Evolutionary conservation across 805 yeast species (phyloP), one percentile per base, ranked within the genome.

Genomic region (Candida orba): DNA sequence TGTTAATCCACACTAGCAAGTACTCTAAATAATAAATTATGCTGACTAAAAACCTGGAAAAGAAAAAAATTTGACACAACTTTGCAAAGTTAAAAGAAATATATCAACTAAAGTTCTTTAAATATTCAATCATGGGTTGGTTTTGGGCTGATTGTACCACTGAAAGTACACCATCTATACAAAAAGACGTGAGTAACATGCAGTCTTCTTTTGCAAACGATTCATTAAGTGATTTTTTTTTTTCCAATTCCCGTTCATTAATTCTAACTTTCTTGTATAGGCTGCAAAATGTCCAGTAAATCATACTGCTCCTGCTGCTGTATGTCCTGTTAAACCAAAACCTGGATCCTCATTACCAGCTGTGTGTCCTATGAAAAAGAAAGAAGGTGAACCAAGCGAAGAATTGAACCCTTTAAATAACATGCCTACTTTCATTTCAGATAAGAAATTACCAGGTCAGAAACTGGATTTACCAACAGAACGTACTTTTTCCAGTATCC

Each of bases 401-500:
- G 50, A 35, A 3, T 48, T 88, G 42, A 88, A 91, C 61, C 95
- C 96, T 8, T 62, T 86, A 51, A 93, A 93, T 63, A 86, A 87
- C 60, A 89, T 91, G 88, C 98, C 98, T 2, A 70, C 72, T 50
- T 71, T 71, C 41, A 64, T 88, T n/a, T 72, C 88, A 2, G 70
- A 81, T 13, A 75, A 71, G 37, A 76, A 72, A 55, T 81, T 81
- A 5, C 87, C 93, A 1, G 95, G 95, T 24, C 99, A 93, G 64
- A 76, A 73, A 47, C 53, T 86, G 33, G 79, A 76, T 31, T 69
- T 93, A 29, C 89, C 97, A 9, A 86, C 93, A 0, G 86, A 84
- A 36, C 78, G 96, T 53, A 84, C 95, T 2, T 63, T 81, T 33
- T 87, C 96, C 14, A 67, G 87, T 2, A 93, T 93, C 42, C 99